Evolutionary conservation across 371 early-diverging fungal genomes (phyloP).

Genomic region (Mortierella sp.): DNA sequence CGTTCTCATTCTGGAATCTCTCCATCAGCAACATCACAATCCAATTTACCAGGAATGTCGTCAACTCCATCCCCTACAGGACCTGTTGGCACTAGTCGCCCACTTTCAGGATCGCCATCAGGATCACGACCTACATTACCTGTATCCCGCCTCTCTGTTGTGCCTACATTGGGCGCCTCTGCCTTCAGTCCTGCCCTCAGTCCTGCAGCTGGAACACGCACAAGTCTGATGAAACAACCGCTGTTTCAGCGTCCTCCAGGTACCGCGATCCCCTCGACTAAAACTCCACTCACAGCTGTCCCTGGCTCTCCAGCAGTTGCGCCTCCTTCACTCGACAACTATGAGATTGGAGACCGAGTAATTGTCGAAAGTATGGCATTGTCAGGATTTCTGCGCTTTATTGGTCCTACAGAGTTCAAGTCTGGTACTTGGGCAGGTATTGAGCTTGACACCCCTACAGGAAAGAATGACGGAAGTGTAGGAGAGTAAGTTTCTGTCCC

Average conservation of each 20-base stretch:
- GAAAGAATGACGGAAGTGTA: constrained; percentile 87
- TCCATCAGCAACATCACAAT: constrained; percentile 32
- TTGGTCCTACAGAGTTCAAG: constrained; percentile 78
- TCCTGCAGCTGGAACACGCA: constrained; percentile 16
- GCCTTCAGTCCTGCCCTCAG: constrained; percentile 1
- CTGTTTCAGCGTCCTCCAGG: constrained; percentile 45
- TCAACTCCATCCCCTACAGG: constrained; percentile 51
- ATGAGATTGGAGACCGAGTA: constrained; percentile 72
- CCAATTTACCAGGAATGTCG: constrained; percentile 25
- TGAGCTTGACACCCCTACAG: constrained; percentile 81
- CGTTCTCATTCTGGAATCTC: constrained; percentile 40
- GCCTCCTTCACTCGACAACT: constrained; percentile 53
- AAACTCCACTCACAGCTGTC: constrained; percentile 14
- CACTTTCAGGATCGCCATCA: constrained; percentile 38
- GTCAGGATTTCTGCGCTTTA: constrained; percentile 79
- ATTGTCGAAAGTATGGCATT: constrained; percentile 76
- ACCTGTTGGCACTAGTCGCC: constrained; percentile 11
- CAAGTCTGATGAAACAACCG: constrained; percentile 38
- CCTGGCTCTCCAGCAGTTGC: constrained; percentile 26
- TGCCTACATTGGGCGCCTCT: constrained; percentile 11
- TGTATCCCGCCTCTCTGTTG: constrained; percentile 33
- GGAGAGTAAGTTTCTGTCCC: constrained; percentile 67
- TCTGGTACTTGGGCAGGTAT: constrained; percentile 87
- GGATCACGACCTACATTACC: constrained; percentile 32
- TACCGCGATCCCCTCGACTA: constrained; percentile 2